phyloP scores from a whole-genome alignment of 1,139 yeast genomes.

The Arxiozyma heterogenica region DNA sequence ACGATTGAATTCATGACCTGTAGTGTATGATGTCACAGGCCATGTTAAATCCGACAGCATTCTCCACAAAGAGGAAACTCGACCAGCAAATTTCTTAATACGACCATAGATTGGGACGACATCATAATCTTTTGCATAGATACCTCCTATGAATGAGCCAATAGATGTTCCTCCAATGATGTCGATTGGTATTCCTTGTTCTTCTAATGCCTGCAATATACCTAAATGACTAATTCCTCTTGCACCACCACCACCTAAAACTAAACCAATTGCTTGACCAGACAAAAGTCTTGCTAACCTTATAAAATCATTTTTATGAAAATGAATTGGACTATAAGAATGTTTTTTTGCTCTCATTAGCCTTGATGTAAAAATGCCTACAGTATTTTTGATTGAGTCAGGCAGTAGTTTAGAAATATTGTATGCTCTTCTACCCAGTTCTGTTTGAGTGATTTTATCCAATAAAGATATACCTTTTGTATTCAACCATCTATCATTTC shows the following conservation, averaged over 20 bases:
- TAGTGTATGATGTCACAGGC: conserved; percentile 88
- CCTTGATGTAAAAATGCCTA: conserved; percentile 29
- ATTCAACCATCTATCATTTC: conserved; percentile 8
- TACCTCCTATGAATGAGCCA: conserved; percentile 91
- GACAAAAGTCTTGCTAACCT: conserved; percentile 82
- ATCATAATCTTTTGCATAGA: conserved; percentile 87
- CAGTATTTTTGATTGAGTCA: conserved; percentile 28
- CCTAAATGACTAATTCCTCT: conserved; percentile 92
- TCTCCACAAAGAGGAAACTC: conserved; percentile 83
- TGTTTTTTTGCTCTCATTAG: conserved; percentile 22
- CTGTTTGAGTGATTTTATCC: conserved; percentile 26
- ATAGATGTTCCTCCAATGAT: conserved; percentile 94
- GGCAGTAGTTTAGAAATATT: conserved; percentile 27
- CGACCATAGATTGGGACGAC: conserved; percentile 85
- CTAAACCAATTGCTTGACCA: conserved; percentile 89
- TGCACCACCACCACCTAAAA: conserved; percentile 97
- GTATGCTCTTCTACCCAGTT: conserved; percentile 27
- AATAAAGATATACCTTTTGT: conserved; percentile 19
- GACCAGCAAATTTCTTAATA: conserved; percentile 74
- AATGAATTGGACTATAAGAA: conserved; percentile 40
- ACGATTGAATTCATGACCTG: conserved; percentile 94
- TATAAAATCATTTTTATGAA: conserved; percentile 80
- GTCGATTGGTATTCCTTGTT: conserved; percentile 87
- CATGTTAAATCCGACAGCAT: conserved; percentile 75
- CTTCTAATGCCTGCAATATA: conserved; percentile 85